Base-by-base conservation (phyloP, 2,329 filamentous ascomycete genomes). In the Paracoccidioides brasiliensis region DNA sequence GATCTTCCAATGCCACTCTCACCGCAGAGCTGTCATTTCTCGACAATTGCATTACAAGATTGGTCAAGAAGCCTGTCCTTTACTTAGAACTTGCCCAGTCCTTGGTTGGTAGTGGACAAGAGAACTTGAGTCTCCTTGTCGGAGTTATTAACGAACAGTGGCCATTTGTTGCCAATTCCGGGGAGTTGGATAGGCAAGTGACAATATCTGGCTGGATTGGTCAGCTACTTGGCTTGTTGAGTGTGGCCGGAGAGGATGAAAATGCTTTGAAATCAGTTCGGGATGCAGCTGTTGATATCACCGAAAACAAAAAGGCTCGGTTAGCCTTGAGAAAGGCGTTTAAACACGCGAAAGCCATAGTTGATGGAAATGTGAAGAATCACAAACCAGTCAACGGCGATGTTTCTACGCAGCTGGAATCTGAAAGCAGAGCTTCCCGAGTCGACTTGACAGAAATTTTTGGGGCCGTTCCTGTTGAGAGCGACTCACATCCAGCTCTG, bases 1-100 rank as follows among this genome's bases (percentile, higher is more conserved):
- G 62, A 4, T 67, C 67, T 1, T 66, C 69, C 46, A 59, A 65
- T 4, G 66, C 65, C 38, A 54, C 57, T 38, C 60, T 72, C 9
- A 61, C 64, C n/a, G 59, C 61, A 3, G 69, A 71, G 55, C 57
- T 90, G 0, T 86, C 86, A 72, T 94, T 93, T 64, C 68, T 96
- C 32, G 90, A 96, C 64, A 90, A 94, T 59, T 94, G 88, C 68
- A 76, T 88, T 53, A 82, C 81, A 35, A 81, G 90, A 30, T 87
- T 88, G 61, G 83, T 84, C 14, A 83, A 79, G 56, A 84, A 85
- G 30, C 86, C 89, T 0, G 84, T 94, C 64, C 94, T 95, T 64
- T 81, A 93, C 33, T 86, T 93, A 58, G 77, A 81, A 43, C 61
- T 79, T 1, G 61, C 70, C 57, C 67, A 72, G 54, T 68, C 74